phyloP scores from a whole-genome alignment of 169 alveolate genomes.

The Eimeria sp. region DNA sequence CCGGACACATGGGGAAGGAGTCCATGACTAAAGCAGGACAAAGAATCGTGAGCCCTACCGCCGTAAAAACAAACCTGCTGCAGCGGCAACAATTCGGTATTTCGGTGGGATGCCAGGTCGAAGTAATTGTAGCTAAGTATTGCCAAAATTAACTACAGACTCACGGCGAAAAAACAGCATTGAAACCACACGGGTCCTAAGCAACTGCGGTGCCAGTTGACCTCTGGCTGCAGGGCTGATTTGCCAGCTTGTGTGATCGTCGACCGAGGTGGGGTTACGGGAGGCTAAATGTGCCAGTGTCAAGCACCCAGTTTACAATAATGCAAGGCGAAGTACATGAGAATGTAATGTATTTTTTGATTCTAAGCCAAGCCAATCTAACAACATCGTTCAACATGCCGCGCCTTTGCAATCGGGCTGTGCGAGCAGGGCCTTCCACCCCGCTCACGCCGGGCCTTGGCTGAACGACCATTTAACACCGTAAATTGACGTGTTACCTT shows the following conservation, averaged over 20 bases:
- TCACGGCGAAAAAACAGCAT: not conserved
- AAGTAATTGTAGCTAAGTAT: not conserved
- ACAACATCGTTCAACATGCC: not conserved
- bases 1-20: not conserved
- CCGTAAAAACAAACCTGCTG: not conserved
- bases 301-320: not conserved
- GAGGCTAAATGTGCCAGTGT: not conserved
- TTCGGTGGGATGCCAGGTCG: not conserved
- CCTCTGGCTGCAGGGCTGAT: not conserved
- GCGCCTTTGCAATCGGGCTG: not conserved
- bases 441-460: not conserved
- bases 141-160: not conserved
- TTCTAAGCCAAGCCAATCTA: not conserved
- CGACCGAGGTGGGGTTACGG: not conserved
- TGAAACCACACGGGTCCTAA: not conserved
- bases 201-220: not conserved
- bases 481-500: no score
- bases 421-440: not conserved
- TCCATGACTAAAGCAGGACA: not conserved
- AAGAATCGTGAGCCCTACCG: not conserved
- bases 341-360: not conserved
- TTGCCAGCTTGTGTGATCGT: not conserved
- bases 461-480: not conserved
- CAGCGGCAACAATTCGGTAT: not conserved
- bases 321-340: not conserved